Evolutionary conservation across 2,329 filamentous ascomycete species (phyloP), one percentile per base, ranked within the genome.

Genomic region (Pleurostoma richardsiae): DNA sequence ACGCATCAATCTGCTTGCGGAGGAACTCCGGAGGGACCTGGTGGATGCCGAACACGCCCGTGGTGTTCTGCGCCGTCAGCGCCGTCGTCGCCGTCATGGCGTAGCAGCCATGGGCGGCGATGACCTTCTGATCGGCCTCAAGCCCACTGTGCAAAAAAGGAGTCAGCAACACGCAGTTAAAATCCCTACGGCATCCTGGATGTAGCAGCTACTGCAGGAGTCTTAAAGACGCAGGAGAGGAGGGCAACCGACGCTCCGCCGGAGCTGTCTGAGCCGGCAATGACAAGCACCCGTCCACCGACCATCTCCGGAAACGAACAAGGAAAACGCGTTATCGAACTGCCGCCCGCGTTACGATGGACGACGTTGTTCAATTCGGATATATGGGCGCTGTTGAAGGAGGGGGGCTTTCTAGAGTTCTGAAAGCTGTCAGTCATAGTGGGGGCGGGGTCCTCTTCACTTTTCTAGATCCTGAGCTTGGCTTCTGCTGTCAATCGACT

Each of bases 31-130:
- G 73, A 0, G 92, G 92, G 6, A 88, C 80, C 47, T 86, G 71
- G 60, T 96, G 89, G 44, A 97, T 89, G 53, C 79, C 89, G 51
- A 82, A 75, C 10, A 97, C 90, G 4, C 90, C 90, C 45, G 80
- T 76, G 0, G 94, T 99, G 67, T 97, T 96, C 62, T 97, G 94
- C 11, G 90, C 91, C n/a, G 94, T 99, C 60, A 99, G 72, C 26
- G 92, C 92, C 10, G 92, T 95, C 7, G 92, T 96, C 27, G 91
- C 90, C 43, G 92, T 96, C 83, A 96, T 95, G 49, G 90, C 90
- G 74, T 97, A 97, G 70, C 88, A 94, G 49, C 86, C 85, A 78
- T 97, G 90, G 19, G 88, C 89, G 40, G 90, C 87, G 50, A 96
- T 86, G 51, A 95, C 90, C 65, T 96, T 95, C 62, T 97, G 91